phyloP scores from a whole-genome alignment of 208 protist species.

The Acanthamoeba lugdunensis region DNA sequence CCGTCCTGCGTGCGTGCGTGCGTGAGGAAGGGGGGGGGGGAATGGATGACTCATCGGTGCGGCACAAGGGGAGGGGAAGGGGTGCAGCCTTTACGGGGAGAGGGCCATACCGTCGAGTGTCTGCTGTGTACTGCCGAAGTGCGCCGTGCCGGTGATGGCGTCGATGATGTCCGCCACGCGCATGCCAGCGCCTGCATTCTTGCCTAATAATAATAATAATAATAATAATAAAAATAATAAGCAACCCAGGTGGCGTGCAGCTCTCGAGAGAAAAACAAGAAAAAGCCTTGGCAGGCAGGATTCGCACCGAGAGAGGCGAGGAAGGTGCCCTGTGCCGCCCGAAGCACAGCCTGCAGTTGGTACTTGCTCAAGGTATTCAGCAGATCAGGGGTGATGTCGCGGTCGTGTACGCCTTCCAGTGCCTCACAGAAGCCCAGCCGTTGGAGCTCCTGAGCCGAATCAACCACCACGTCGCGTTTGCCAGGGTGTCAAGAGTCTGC shows the following conservation, averaged over 20 bases:
- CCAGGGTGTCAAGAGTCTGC: neutral
- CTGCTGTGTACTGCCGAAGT: neutral
- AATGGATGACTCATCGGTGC: neutral
- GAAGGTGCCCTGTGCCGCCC: neutral
- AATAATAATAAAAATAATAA: too few species aligned
- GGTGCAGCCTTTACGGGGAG: neutral
- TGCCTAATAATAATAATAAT: too few species aligned
- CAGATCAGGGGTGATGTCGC: neutral
- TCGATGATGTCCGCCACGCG: neutral
- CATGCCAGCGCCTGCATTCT: neutral
- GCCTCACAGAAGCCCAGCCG: neutral
- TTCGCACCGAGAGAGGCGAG: neutral
- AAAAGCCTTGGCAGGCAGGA: too few species aligned
- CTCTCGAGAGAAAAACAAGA: too few species aligned
- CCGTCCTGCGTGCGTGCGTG: neutral
- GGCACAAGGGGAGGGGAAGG: neutral
- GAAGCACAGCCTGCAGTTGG: conserved; percentile 12
- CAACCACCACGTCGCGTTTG: neutral
- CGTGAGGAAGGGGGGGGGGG: neutral
- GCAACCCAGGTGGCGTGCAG: neutral
- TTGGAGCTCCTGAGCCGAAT: neutral
- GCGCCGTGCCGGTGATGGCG: neutral
- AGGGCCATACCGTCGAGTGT: neutral
- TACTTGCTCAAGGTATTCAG: neutral
- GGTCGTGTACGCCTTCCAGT: neutral